Evolutionary conservation across 805 yeast genomes (phyloP).

Genomic region (Pichia kluyveri): DNA sequence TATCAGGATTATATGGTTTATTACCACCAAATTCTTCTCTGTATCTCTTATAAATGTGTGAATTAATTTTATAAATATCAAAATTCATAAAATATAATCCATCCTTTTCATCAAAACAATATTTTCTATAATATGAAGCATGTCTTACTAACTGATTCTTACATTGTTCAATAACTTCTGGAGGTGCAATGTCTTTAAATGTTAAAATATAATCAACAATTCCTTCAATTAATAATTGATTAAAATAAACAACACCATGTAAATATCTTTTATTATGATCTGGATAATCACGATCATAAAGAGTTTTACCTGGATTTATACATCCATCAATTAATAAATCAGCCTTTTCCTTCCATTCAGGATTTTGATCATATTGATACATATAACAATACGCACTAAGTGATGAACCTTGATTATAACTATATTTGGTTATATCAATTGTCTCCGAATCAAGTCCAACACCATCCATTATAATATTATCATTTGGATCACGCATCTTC

Average conservation of each 20-base stretch:
- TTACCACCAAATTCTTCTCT: conserved; percentile 45
- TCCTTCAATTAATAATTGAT: conserved; percentile 58
- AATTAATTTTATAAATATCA: conserved; percentile 46
- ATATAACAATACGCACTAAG: conserved; percentile 44
- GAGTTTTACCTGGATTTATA: conserved; percentile 43
- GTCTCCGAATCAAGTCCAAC: conserved; percentile 35
- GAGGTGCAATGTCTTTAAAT: conserved; percentile 29
- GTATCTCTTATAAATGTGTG: conserved; percentile 42
- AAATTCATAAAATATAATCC: conserved; percentile 52
- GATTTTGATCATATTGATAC: conserved; percentile 41
- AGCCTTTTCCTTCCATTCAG: conserved; percentile 40
- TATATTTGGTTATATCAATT: conserved; percentile 47
- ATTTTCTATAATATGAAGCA: conserved; percentile 47
- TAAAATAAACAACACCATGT: conserved; percentile 55
- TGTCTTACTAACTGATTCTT: conserved; percentile 43
- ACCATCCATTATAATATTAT: conserved; percentile 55
- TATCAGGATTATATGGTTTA: conserved; percentile 40
- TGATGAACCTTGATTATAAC: conserved; percentile 63
- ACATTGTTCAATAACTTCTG: conserved; percentile 24
- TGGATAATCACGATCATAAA: conserved; percentile 55
- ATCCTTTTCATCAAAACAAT: conserved; percentile 46
- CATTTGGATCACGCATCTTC: conserved; percentile 42
- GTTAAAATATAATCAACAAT: conserved; percentile 53
- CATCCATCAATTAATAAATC: conserved; percentile 48
- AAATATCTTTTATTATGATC: conserved; percentile 47